Evolutionary conservation across 805 yeast species (phyloP), one percentile per base, ranked within the genome.

Genomic region (Yamadazyma olivae): DNA sequence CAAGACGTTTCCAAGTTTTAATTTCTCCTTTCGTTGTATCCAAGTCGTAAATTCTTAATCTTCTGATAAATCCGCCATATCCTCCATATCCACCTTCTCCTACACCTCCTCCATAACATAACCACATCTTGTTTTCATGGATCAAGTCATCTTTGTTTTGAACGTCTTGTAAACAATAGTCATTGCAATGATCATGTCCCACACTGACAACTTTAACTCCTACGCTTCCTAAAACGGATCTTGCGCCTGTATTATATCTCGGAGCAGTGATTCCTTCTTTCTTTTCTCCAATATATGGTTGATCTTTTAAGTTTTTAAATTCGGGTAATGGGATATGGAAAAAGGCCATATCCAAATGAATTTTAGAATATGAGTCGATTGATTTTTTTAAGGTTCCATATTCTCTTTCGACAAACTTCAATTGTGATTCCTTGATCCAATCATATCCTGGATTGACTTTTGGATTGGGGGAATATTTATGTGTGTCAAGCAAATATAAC

Each of bases 101-200:
- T 1, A 81, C 95, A 17, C 99, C 99, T 6, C 49, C 49, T 3
- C 96, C 99, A 54, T 88, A 89, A 53, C 99, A 93, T 22, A 93
- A 63, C 95, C 95, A 87, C 21, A 83, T 59, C 38, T 62, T 61
- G 21, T 40, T 40, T 4, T 42, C 36, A 6, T 27, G n/a, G 8
- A 15, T n/a, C 5, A 25, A 5, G 17, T 32, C 32, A 17, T 35
- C 40, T 16, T 26, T 30, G 12, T 39, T 18, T 14, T 40, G 38
- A 16, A 65, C 56, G 45, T 84, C 83, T 34, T 70, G 59, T 40
- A 86, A 60, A 59, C 99, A 93, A 56, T 75, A 93, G 53, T 93
- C 98, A 58, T 93, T 93, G 49, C 88, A 85, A 57, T 93, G 99
- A 53, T 93, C 99, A 56, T 93, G 99, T 0, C 99, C 99, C 12